These are phyloP conservation scores for Carex sylvatica DNA, from an alignment of 202 grass and related monocot genomes.

Conservation along the genomic window DNA sequence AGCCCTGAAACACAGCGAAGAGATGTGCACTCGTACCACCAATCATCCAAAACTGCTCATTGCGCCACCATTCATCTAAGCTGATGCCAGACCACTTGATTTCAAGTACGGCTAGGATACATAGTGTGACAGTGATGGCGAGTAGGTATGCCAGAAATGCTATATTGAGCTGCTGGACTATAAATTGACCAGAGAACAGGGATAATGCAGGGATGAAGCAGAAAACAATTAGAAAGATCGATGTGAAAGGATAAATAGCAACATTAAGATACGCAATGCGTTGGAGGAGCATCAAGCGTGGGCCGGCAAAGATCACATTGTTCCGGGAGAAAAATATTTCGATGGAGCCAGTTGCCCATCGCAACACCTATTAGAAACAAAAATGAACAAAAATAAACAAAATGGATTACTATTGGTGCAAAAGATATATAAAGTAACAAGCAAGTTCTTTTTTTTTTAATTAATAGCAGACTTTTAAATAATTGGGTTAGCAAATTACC, in stretches of 20 bases:
- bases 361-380: conserved; percentile 34
- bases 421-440: background rate
- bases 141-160: conserved; percentile 69
- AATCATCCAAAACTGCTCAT: conserved; percentile 75
- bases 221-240: conserved; percentile 54
- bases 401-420: background rate
- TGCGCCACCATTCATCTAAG: conserved; percentile 68
- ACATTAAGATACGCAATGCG: conserved; percentile 75
- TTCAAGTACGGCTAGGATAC: conserved; percentile 55
- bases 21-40: conserved; percentile 64
- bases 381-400: background rate
- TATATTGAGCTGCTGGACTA: conserved; percentile 61
- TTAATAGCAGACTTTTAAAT: background rate
- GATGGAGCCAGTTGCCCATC: conserved; percentile 77
- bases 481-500: conserved; percentile 18
- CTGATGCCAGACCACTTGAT: conserved; percentile 66
- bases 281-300: conserved; percentile 71
- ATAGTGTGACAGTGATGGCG: conserved; percentile 55
- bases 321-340: conserved; percentile 85
- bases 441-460: background rate
- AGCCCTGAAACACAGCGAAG: conserved; percentile 59
- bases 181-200: conserved; percentile 74
- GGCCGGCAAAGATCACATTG: conserved; percentile 61
- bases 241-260: conserved; percentile 75
- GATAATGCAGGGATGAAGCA: conserved; percentile 67